Conservation (phyloP, 192 early-diverging fungal species). For the Mycoemilia scoparia region DNA sequence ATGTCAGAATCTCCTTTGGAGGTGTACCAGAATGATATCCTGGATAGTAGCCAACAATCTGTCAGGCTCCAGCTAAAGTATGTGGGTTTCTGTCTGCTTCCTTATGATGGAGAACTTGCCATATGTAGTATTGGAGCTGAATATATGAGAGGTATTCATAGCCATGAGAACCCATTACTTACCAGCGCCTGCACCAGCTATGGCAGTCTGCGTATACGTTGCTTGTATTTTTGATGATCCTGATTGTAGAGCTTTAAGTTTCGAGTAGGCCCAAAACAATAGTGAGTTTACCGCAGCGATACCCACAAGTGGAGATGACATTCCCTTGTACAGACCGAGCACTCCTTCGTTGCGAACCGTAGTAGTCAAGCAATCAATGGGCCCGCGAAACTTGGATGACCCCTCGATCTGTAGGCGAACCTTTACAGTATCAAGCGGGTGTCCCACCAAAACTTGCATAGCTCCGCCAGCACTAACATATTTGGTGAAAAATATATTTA, state of each 20-base stretch:
- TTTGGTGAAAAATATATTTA: not conserved
- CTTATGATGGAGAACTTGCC: too few species aligned
- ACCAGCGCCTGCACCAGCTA: slow-evolving; percentile 83
- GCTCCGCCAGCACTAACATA: slow-evolving; percentile 39
- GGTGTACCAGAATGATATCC: too few species aligned
- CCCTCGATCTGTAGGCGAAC: slow-evolving; percentile 52
- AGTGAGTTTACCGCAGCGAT: slow-evolving; percentile 74
- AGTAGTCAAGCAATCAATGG: slow-evolving; percentile 61
- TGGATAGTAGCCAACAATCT: too few species aligned
- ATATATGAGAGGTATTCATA: not conserved
- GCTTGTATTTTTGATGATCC: slow-evolving; percentile 29
- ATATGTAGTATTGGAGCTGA: too few species aligned
- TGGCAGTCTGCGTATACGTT: slow-evolving; percentile 45
- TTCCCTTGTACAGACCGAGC: slow-evolving; percentile 68
- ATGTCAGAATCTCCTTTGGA: too few species aligned
- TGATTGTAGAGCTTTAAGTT: slow-evolving; percentile 35
- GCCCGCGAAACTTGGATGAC: slow-evolving; percentile 40
- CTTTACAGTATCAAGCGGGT: slow-evolving; percentile 78
- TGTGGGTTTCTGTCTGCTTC: too few species aligned
- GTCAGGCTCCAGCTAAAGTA: not conserved
- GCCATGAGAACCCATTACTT: slow-evolving; percentile 9
- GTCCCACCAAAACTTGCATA: slow-evolving; percentile 46
- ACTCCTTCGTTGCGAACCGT: slow-evolving; percentile 67
- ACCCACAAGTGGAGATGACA: slow-evolving; percentile 64
- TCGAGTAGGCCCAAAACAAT: slow-evolving; percentile 65